Evolutionary conservation across 495 filamentous ascomycete genomes (phyloP).

Genomic region (Aspergillus affinis): DNA sequence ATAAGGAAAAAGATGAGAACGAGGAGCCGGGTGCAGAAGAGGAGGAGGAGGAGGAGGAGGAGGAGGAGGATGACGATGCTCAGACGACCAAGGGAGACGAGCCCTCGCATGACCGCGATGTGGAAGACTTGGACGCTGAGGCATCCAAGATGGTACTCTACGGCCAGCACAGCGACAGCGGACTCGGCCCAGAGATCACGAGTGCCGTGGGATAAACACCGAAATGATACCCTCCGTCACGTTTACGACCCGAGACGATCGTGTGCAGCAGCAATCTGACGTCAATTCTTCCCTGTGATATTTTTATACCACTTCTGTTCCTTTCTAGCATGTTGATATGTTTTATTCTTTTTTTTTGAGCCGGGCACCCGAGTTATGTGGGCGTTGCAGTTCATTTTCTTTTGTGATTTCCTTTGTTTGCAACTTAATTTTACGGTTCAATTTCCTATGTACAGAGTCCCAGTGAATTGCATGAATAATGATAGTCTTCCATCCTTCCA

Average conservation of each 20-base stretch:
- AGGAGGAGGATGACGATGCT: slow-evolving; percentile 13
- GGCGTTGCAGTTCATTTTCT: slow-evolving; percentile 7
- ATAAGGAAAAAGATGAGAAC: slow-evolving; percentile 15
- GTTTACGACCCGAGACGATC: not conserved
- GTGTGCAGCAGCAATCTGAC: slow-evolving; percentile 1
- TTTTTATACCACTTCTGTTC: slow-evolving; percentile 28
- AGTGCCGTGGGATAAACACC: slow-evolving; percentile 24
- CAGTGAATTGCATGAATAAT: slow-evolving; percentile 1
- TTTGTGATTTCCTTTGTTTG: slow-evolving; percentile 25
- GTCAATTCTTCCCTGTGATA: slow-evolving; percentile 10
- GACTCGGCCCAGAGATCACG: slow-evolving; percentile 43
- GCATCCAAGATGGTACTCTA: slow-evolving; percentile 38
- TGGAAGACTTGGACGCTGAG: slow-evolving; percentile 30
- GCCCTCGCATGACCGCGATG: slow-evolving; percentile 15
- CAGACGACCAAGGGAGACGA: slow-evolving; percentile 18
- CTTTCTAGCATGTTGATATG: not conserved
- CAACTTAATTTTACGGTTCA: not conserved
- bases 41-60: too few species aligned
- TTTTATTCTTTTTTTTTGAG: slow-evolving; percentile 14
- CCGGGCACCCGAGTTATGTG: not conserved
- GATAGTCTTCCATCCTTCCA: not conserved
- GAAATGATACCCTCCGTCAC: not conserved
- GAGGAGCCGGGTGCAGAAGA: slow-evolving; percentile 10
- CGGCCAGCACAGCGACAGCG: slow-evolving; percentile 44
- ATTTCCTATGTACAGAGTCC: slow-evolving; percentile 2